phyloP scores from a whole-genome alignment of 2,329 filamentous ascomycete genomes.

The Pezicula rhizophila region DNA sequence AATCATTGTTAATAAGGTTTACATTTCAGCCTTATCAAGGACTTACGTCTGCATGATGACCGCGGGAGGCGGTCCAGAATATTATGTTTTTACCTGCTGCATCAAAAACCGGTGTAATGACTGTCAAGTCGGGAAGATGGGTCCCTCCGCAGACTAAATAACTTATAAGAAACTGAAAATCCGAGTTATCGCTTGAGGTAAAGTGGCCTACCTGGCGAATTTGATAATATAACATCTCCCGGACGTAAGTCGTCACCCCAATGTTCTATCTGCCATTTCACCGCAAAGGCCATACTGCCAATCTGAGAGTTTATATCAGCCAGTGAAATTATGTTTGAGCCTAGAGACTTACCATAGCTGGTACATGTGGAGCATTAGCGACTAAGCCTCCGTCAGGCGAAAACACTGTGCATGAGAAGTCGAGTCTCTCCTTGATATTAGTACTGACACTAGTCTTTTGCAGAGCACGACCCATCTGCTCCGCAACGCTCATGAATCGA shows the following conservation, averaged over 20 bases:
- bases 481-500: slow-evolving; percentile 75
- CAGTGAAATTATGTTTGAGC: not conserved
- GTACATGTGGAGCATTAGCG: slow-evolving; percentile 70
- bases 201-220: slow-evolving; percentile 27
- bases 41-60: slow-evolving; percentile 64
- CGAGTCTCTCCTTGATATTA: slow-evolving; percentile 72
- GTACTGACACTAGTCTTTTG: slow-evolving; percentile 73
- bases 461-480: slow-evolving; percentile 73
- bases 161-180: not conserved
- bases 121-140: slow-evolving; percentile 75
- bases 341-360: slow-evolving; percentile 31
- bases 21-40: not conserved
- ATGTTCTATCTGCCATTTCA: slow-evolving; percentile 67
- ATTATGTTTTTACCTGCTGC: slow-evolving; percentile 57
- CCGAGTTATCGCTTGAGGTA: not conserved
- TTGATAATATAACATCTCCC: slow-evolving; percentile 74
- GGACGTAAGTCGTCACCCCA: slow-evolving; percentile 70
- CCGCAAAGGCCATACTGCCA: slow-evolving; percentile 57
- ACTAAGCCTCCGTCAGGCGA: slow-evolving; percentile 68
- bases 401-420: slow-evolving; percentile 75
- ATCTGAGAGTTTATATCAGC: slow-evolving; percentile 49
- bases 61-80: slow-evolving; percentile 75
- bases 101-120: slow-evolving; percentile 72
- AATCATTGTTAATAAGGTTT: not conserved
- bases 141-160: slow-evolving; percentile 66